Base-by-base conservation (phyloP, 352 stramenopile genomes). In the Salisapilia sapeloensis region DNA sequence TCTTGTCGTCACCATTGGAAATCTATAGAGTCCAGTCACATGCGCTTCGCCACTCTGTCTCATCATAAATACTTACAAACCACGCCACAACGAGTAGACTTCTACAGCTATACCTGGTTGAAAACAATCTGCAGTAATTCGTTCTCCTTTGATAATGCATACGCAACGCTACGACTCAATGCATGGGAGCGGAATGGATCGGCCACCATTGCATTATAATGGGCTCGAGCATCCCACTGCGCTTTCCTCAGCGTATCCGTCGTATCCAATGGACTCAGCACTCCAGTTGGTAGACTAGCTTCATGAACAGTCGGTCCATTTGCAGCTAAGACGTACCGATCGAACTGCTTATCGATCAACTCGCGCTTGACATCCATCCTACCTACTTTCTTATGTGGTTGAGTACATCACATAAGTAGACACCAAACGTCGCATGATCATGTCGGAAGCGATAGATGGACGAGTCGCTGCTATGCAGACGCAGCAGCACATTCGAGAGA, bases 401-500 rank as follows among this genome's bases (percentile, higher is more conserved):
- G 35, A 24, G 24, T 12, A 10, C 24, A n/a, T n/a, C n/a, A n/a
- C n/a, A n/a, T n/a, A n/a, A n/a, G n/a, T n/a, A n/a, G n/a, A n/a
- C n/a, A n/a, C n/a, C n/a, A n/a, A n/a, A n/a, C n/a, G n/a, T n/a
- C n/a, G n/a, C n/a, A n/a, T n/a, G n/a, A n/a, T n/a, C n/a, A n/a
- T n/a, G 41, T 18, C 58, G 54, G 42, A 54, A 44, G 32, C 35
- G 55, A 25, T 1, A 35, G 15, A n/a, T 24, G 12, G 18, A n/a
- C 4, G 21, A 36, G 2, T 47, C 58, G 10, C 50, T 75, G 26
- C 44, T n/a, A n/a, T 82, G 37, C 50, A 79, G 13, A 47, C 86
- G 38, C 77, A 90, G 59, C 62, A 79, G 22, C 69, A 90, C 48
- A 90, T 89, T 44, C 62, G 71, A 25, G 46, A 62, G 18, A 90